Conservation (phyloP, 768 basidiomycete species). For the Russula sp. region DNA sequence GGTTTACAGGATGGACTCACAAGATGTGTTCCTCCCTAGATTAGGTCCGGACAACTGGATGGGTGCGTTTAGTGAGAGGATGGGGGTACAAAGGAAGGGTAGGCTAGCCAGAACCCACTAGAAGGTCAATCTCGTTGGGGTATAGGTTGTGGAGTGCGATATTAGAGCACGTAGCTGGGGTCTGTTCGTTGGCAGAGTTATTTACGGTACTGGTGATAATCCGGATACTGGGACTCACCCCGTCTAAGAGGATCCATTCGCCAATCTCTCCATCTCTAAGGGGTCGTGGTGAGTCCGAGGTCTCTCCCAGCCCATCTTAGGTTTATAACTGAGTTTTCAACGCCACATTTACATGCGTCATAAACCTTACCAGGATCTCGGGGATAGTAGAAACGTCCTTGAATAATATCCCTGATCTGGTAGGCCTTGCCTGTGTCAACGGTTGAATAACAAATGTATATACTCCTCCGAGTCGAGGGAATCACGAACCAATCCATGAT, state of each 20-base stretch:
- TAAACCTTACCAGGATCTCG: conserved; percentile 46
- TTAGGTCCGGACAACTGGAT: conserved; percentile 81
- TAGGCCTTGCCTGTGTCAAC: conserved; percentile 64
- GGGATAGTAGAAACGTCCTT: conserved; percentile 77
- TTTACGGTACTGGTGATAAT: conserved; percentile 1
- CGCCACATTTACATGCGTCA: not conserved
- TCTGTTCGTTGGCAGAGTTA: conserved; percentile 43
- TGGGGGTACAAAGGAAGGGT: not conserved
- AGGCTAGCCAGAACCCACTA: conserved; percentile 47
- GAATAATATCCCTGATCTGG: conserved; percentile 69
- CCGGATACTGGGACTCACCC: conserved; percentile 46
- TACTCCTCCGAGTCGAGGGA: not conserved
- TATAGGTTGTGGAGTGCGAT: conserved; percentile 88
- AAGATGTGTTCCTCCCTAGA: conserved; percentile 78
- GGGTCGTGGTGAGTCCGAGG: conserved; percentile 55
- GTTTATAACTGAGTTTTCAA: not conserved
- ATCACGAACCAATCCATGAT: conserved; percentile 74
- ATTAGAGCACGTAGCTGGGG: conserved; percentile 89
- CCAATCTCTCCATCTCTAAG: conserved; percentile 73
- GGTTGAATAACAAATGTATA: conserved; percentile 7
- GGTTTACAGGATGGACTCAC: conserved; percentile 40
- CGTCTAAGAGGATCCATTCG: conserved; percentile 91
- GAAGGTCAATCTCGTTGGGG: conserved; percentile 82
- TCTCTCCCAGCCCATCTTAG: conserved; percentile 67
- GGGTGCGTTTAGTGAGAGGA: not conserved